A percentile compares a stretch with the other conserved stretches of the same genome.
Conservation (phyloP, 257 asterid species). For the Solanum okadae region DNA sequence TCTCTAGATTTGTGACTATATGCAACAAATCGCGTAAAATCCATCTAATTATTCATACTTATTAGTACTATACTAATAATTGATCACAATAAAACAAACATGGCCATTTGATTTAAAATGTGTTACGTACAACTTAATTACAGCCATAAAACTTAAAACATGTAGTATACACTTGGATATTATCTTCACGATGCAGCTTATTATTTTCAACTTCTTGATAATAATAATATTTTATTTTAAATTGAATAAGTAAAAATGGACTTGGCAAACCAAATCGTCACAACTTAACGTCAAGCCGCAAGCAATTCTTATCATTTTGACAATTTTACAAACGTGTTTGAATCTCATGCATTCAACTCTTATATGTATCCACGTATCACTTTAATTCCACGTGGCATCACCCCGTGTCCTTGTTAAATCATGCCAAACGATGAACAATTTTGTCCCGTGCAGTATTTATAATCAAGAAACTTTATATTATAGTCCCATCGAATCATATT, state of each 20-base stretch:
- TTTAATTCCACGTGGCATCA: background rate
- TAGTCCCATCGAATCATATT: background rate
- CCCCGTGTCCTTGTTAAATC: background rate
- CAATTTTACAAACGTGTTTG: background rate
- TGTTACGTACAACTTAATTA: too few species aligned
- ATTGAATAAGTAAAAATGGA: too few species aligned
- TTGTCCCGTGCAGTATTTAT: background rate
- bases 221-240: too few species aligned
- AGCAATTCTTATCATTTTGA: background rate
- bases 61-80: too few species aligned
- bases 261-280: background rate
- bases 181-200: too few species aligned
- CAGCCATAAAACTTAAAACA: background rate
- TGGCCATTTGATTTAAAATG: background rate
- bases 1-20: too few species aligned
- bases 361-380: background rate
- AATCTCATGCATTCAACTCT: background rate
- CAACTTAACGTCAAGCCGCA: background rate
- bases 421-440: background rate
- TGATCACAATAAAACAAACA: too few species aligned
- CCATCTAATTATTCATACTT: too few species aligned
- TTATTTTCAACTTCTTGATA: too few species aligned
- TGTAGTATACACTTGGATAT: too few species aligned
- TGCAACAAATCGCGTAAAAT: too few species aligned
- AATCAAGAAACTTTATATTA: background rate